Conservation (phyloP, 2,329 filamentous ascomycete species). For the Calonectria pseudoreteaudii region DNA sequence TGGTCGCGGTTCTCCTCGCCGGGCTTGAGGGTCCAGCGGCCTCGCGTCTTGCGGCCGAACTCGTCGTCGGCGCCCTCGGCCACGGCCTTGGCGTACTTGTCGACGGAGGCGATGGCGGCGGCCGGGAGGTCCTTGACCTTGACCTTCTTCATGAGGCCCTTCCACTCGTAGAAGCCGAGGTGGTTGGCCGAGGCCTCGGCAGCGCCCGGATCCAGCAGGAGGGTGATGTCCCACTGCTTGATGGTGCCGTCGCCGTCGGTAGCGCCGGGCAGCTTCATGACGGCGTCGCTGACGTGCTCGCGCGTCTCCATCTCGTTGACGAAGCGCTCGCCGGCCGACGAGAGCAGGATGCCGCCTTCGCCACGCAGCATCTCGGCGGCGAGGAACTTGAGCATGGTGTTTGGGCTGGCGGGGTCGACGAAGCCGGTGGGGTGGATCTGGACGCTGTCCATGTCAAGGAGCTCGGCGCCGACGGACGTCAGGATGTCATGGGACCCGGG, state of each 20-base stretch:
- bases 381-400: conserved; percentile 67
- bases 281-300: conserved; percentile 65
- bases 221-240: conserved; percentile 68
- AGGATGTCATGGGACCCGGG: conserved; percentile 64
- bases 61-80: conserved; percentile 53
- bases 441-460: conserved; percentile 67
- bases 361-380: conserved; percentile 73
- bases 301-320: conserved; percentile 73
- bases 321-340: conserved; percentile 61
- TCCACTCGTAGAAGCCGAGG: conserved; percentile 72
- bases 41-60: conserved; percentile 64
- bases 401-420: conserved; percentile 62
- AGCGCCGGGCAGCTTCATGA: conserved; percentile 55
- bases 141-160: conserved; percentile 68
- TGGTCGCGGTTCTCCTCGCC: conserved; percentile 60
- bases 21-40: conserved; percentile 63
- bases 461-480: conserved; percentile 51
- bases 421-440: conserved; percentile 76
- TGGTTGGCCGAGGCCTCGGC: conserved; percentile 65
- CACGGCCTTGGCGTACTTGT: conserved; percentile 61
- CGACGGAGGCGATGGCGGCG: conserved; percentile 55
- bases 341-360: conserved; percentile 70
- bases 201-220: conserved; percentile 71
- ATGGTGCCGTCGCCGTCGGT: conserved; percentile 43
- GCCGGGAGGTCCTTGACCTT: conserved; percentile 63